Percentiles rank a stretch among this genome's conserved stretches.
Evolutionary conservation across 108 stramenopile genomes (phyloP).

Genomic region (Ochromonas danica): DNA sequence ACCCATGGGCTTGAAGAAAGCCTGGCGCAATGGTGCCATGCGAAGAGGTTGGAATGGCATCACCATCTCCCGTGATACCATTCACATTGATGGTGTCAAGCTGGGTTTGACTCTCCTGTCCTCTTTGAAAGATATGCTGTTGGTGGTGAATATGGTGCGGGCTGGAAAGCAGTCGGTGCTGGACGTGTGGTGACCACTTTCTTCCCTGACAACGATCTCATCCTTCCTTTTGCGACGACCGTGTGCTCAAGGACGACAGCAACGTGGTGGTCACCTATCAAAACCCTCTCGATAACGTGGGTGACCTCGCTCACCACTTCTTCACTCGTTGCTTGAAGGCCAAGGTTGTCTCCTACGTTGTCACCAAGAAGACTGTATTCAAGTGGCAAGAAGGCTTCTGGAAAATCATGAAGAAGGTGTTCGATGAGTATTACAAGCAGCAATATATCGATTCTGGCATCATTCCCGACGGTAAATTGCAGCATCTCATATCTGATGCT

Average conservation of each 20-base stretch:
- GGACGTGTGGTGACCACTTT: conserved; percentile 86
- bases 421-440: conserved; percentile 82
- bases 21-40: conserved; percentile 93
- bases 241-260: conserved; percentile 83
- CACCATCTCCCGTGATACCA: conserved; percentile 92
- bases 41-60: conserved; percentile 93
- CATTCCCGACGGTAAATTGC: conserved; percentile 83
- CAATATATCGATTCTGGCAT: conserved; percentile 73
- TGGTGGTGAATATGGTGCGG: conserved; percentile 93
- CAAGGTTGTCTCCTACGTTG: conserved; percentile 86
- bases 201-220: conserved; percentile 72
- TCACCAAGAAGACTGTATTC: conserved; percentile 98
- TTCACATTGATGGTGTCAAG: conserved; percentile 93
- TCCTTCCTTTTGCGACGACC: conserved; percentile 75
- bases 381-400: conserved; percentile 98
- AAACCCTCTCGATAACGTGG: conserved; percentile 94
- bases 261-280: conserved; percentile 93
- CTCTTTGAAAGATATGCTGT: conserved; percentile 95
- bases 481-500: conserved; percentile 92
- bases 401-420: conserved; percentile 83
- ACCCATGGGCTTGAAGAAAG: conserved; percentile 81
- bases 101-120: no score
- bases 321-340: conserved; percentile 81
- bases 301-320: conserved; percentile 83
- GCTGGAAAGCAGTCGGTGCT: conserved; percentile 79